Evolutionary conservation across 2,329 filamentous ascomycete genomes (phyloP), one percentile per base, ranked within the genome.

Genomic region (Incumbomyces lentus): DNA sequence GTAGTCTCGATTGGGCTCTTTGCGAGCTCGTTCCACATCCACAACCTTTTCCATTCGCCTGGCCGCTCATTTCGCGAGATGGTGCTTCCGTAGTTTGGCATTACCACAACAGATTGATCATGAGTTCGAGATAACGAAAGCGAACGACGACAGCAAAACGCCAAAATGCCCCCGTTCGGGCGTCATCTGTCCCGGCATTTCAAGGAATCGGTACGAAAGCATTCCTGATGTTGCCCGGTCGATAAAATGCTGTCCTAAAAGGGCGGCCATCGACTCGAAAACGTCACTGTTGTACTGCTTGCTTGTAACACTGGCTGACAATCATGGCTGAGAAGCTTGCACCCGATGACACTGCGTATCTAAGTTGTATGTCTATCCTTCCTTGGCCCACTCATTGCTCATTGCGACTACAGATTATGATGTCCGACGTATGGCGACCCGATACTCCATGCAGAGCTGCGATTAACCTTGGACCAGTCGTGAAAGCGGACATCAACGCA

Each of bases 401-500:
- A 39, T 29, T 22, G 6, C 13, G 17, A 39, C 26, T 30, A 22
- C 19, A 82, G 79, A 83, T 62, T 69, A 81, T 58, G 79, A 83
- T 64, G 68, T 81, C 51, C 74, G 78, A 64, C 70, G 79, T 83
- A 71, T 60, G 74, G 69, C 22, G 22, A 5, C 8, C 22, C 22
- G 22, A 26, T 26, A 4, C 22, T 8, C 8, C 22, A 26, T 8
- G 22, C 22, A 26, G 22, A 26, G 5, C 22, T 8, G 4, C 8
- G 34, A 33, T 49, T 53, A 44, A 52, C 44, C 34, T 13, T 18
- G 45, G 12, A 33, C n/a, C 60, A 89, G 86, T 96, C 56, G 95
- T 86, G 42, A 79, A 82, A 62, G 86, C 92, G 62, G 92, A 98
- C 65, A 78, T 96, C 56, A 84, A 89, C 63, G 82, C 84, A 13